A percentile compares a stretch with the other conserved stretches of the same genome.
phyloP scores from a whole-genome alignment of 2,329 filamentous ascomycete genomes.

The Scedosporium minutisporum region DNA sequence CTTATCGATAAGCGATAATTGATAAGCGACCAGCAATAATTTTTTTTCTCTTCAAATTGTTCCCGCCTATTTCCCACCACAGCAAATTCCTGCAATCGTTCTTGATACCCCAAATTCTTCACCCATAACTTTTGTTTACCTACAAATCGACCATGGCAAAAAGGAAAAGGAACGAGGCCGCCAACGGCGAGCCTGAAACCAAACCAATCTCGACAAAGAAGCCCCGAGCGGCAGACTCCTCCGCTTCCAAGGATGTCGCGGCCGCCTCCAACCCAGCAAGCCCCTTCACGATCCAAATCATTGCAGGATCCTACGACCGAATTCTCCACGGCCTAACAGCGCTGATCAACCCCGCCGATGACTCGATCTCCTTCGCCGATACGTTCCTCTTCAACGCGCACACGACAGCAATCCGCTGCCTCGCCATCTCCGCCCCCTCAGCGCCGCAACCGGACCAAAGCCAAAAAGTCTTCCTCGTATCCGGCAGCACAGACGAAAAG shows the following conservation, averaged over 20 bases:
- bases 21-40: conserved; percentile 9
- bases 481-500: conserved; percentile 83
- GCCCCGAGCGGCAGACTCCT: conserved; percentile 14
- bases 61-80: not conserved
- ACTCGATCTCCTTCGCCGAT: conserved; percentile 63
- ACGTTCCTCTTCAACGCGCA: conserved; percentile 96
- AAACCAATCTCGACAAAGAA: conserved; percentile 22
- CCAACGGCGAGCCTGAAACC: conserved; percentile 15
- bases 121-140: not conserved
- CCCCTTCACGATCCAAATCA: conserved; percentile 66
- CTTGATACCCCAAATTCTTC: conserved; percentile 1
- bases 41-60: conserved; percentile 2
- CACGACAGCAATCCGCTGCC: conserved; percentile 76
- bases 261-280: not conserved
- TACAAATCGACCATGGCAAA: conserved; percentile 30
- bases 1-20: conserved; percentile 12
- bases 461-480: conserved; percentile 84
- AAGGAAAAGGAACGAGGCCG: conserved; percentile 34
- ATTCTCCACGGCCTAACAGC: conserved; percentile 84
- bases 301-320: conserved; percentile 89
- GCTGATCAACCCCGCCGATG: conserved; percentile 36
- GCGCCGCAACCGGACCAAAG: conserved; percentile 47
- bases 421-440: conserved; percentile 74
- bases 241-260: not conserved
- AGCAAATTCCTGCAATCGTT: conserved; percentile 1